Evolutionary conservation across 176 grass and related monocot species (phyloP), one percentile per base, ranked within the genome.

Genomic region (Ananas comosus): DNA sequence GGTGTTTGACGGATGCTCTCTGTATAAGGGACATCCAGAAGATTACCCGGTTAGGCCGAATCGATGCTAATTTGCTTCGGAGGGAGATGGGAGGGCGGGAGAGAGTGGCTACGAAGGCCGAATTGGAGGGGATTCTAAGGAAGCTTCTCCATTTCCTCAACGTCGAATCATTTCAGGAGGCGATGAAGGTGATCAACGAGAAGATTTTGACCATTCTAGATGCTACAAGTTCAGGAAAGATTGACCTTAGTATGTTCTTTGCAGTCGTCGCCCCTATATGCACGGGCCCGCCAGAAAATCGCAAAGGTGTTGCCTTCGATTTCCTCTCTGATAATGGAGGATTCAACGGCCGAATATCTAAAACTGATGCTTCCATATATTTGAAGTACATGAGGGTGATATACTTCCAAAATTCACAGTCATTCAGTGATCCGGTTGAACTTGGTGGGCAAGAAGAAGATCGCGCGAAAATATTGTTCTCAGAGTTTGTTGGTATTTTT

Each of bases 211-310:
- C 64, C 0, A 28, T 66, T 66, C 25, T 66, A 9, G 64, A 66
- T 29, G 27, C 9, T 66, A 29, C 23, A 3, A 33, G 64, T 2
- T 66, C 64, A 14, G 64, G 64, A 13, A 48, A 17, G 12, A 28
- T 66, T 11, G 64, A 66, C 47, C 64, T 66, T 66, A 28, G 28
- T 14, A 66, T 66, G 64, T 66, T 66, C 25, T 66, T 66, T 13
- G 64, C 64, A 66, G 47, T 66, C 25, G 16, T 66, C 28, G 64
- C 64, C 9, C 64, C 64, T 1, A 66, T 66, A 66, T 66, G 64
- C 47, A 12, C 27, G 47, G 64, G 64, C 25, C 13, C 64, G 25
- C 64, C 25, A 14, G 64, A 66, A 28, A 66, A 66, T 23, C 64
- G 64, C 23, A 66, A 66, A 28, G 27, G 13, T 66, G 64, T 28